Evolutionary conservation across 202 grass and related monocot species (phyloP).

Genomic region (Setaria italica): DNA sequence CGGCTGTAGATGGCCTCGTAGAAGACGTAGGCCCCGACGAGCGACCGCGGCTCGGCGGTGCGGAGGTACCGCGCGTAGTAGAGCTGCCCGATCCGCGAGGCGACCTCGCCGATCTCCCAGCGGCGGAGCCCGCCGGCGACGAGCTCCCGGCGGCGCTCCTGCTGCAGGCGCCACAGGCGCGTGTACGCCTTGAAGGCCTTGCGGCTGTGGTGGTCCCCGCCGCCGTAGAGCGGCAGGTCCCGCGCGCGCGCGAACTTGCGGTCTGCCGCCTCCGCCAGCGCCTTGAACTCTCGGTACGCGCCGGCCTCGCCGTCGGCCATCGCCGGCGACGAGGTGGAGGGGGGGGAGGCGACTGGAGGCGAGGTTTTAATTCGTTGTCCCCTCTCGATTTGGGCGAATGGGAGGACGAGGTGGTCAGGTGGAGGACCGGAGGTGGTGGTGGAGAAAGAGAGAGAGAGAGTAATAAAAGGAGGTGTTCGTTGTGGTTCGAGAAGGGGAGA

Average conservation of each 20-base stretch:
- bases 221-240: constrained; percentile 79
- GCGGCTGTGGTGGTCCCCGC: constrained; percentile 72
- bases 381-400: constrained; percentile 52
- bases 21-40: constrained; percentile 94
- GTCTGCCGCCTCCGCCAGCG: constrained; percentile 72
- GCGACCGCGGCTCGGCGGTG: constrained; percentile 92
- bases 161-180: constrained; percentile 85
- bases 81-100: constrained; percentile 99
- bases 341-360: not conserved
- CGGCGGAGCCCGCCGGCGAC: constrained; percentile 69
- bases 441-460: not conserved
- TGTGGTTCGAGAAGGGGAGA: constrained; percentile 43
- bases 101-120: constrained; percentile 93
- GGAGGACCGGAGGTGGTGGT: not conserved
- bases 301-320: constrained; percentile 71
- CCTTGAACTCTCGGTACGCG: constrained; percentile 69
- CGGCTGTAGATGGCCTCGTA: constrained; percentile 96
- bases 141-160: constrained; percentile 71
- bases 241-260: constrained; percentile 94
- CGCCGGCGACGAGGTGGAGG: constrained; percentile 40
- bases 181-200: constrained; percentile 99
- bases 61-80: constrained; percentile 96
- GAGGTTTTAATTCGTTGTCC: not conserved
- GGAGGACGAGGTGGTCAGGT: not conserved
- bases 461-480: constrained; percentile 45